phyloP scores from a whole-genome alignment of 371 early-diverging fungal genomes.

The Sporodiniella umbellata region DNA sequence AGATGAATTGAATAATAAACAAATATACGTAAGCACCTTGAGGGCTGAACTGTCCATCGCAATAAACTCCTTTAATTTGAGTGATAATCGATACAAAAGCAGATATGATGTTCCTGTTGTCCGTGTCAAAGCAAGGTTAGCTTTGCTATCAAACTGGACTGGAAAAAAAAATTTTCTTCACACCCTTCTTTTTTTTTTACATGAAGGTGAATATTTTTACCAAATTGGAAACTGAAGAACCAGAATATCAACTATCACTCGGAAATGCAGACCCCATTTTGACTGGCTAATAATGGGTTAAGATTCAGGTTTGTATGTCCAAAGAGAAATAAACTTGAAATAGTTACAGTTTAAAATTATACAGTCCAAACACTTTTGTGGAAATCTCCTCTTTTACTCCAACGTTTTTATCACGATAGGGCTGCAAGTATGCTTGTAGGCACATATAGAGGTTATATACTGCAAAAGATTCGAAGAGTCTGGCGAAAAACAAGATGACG shows the following conservation, averaged over 20 bases:
- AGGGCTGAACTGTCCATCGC: conserved; percentile 32
- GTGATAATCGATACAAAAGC: conserved; percentile 43
- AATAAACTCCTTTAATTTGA: conserved; percentile 40
- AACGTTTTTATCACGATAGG: conserved; percentile 34
- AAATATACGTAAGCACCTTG: conserved; percentile 44
- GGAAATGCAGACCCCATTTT: conserved; percentile 47
- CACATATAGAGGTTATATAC: conserved; percentile 45
- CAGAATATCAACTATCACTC: conserved; percentile 41
- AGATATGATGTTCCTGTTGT: conserved; percentile 44
- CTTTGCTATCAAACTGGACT: too few species aligned
- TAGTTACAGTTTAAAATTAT: conserved; percentile 34
- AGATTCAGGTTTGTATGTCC: neutral
- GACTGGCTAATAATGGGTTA: conserved; percentile 30
- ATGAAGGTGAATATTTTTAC: too few species aligned
- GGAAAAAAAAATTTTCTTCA: neutral
- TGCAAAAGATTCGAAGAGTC: conserved; percentile 46
- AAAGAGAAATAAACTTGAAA: neutral
- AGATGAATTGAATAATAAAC: conserved; percentile 40
- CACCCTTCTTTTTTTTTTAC: neutral
- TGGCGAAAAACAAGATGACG: conserved; percentile 47
- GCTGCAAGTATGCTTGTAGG: conserved; percentile 41
- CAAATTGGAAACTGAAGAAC: conserved; percentile 51
- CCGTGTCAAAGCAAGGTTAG: too few species aligned
- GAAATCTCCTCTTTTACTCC: conserved; percentile 26
- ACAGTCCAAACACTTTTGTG: conserved; percentile 35